Evolutionary conservation across 805 yeast species (phyloP).

Genomic region (Starmerella bombicola): DNA sequence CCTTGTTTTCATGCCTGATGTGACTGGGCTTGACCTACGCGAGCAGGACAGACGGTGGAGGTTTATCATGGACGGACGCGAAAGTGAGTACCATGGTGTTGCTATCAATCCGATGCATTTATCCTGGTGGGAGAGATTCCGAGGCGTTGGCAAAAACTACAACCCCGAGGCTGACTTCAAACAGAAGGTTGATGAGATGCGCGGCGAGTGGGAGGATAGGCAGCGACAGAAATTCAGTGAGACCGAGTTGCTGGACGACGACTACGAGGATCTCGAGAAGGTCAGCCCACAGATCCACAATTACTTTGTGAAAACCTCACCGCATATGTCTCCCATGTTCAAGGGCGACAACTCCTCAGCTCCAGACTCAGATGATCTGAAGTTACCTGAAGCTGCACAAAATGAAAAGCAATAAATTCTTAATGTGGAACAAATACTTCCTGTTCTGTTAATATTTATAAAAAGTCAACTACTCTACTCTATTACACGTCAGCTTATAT

Average conservation of each 20-base stretch:
- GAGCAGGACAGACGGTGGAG: constrained; percentile 32
- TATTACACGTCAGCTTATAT: too few species aligned
- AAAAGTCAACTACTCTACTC: too few species aligned
- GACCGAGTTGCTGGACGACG: constrained; percentile 14
- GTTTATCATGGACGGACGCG: constrained; percentile 28
- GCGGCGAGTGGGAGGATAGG: constrained; percentile 29
- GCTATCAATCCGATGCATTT: constrained; percentile 30
- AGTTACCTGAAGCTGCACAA: constrained; percentile 27
- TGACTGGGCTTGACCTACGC: constrained; percentile 30
- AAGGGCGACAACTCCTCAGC: constrained; percentile 14
- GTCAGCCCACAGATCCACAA: constrained; percentile 27
- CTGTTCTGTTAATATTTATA: too few species aligned
- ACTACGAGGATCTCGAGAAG: constrained; percentile 20
- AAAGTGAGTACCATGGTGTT: constrained; percentile 31
- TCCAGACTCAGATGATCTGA: constrained; percentile 22
- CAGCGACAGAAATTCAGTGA: constrained; percentile 26
- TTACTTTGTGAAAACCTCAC: constrained; percentile 30
- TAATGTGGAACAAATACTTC: not conserved
- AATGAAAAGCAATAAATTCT: not conserved
- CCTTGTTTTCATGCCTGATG: constrained; percentile 29
- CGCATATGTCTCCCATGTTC: constrained; percentile 25
- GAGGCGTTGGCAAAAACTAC: constrained; percentile 29
- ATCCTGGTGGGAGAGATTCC: constrained; percentile 29
- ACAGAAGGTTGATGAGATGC: constrained; percentile 30
- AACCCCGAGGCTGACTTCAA: constrained; percentile 31